These are phyloP conservation scores for Sarcomyxa edulis DNA, from an alignment of 768 basidiomycete genomes.

Conservation along the genomic window DNA sequence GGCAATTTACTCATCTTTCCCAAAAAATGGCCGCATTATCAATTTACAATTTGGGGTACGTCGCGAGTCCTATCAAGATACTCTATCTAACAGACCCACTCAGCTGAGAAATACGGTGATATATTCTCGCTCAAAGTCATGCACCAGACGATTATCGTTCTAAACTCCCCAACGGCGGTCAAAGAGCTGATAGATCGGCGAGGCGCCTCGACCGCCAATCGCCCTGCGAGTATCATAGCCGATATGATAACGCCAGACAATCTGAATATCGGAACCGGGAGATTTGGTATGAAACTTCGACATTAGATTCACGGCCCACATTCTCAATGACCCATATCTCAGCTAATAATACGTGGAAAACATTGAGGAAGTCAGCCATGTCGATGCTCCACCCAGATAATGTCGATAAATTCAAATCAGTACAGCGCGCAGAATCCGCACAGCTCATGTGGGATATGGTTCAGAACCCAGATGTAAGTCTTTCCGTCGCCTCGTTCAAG, in stretches of 20 bases:
- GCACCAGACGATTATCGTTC: constrained; percentile 16
- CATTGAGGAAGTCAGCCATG: constrained; percentile 10
- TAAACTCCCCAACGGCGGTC: constrained; percentile 14
- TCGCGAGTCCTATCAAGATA: not conserved
- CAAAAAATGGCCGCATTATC: too few relatives aligned
- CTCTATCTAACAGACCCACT: constrained; percentile 8
- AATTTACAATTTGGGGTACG: constrained; percentile 6
- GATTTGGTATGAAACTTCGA: not conserved
- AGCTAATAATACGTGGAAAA: constrained; percentile 11
- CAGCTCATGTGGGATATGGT: too few relatives aligned
- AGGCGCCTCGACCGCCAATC: constrained; percentile 16
- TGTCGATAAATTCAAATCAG: not conserved
- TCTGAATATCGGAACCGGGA: constrained; percentile 4
- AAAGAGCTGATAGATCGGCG: constrained; percentile 23
- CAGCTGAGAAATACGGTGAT: constrained; percentile 11
- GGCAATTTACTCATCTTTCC: constrained; percentile 16
- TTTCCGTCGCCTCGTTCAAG: too few relatives aligned
- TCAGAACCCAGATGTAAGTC: too few relatives aligned
- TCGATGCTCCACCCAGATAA: constrained; percentile 8
- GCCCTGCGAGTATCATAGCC: constrained; percentile 15
- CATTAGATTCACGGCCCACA: not conserved
- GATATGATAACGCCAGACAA: not conserved
- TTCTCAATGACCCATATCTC: not conserved
- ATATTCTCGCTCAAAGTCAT: constrained; percentile 18
- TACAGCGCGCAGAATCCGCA: too few relatives aligned